Conservation (phyloP, 441 rosid species). For the Adansonia gregorii region DNA sequence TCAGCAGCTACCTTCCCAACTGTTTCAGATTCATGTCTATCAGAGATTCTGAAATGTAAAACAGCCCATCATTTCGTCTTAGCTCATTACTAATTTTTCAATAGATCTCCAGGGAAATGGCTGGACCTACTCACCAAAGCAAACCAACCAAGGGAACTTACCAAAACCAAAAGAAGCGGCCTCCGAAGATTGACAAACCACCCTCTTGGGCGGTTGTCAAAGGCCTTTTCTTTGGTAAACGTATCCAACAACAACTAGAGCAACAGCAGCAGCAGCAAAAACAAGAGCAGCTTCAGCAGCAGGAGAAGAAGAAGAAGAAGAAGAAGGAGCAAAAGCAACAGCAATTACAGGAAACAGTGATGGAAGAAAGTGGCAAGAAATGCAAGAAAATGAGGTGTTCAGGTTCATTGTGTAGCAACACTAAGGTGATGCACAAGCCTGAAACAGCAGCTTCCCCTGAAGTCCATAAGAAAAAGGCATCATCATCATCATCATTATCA, state of each 20-base stretch:
- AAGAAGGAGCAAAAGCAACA: constrained; percentile 25
- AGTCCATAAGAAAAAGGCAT: constrained; percentile 39
- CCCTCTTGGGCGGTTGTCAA: constrained; percentile 58
- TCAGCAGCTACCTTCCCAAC: constrained; percentile 21
- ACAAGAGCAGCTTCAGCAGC: neutral
- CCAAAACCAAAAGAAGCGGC: constrained; percentile 38
- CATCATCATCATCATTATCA: neutral
- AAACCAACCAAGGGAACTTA: constrained; percentile 42
- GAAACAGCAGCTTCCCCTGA: constrained; percentile 44
- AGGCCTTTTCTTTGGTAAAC: constrained; percentile 53
- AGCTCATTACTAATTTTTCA: neutral
- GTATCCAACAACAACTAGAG: constrained; percentile 20
- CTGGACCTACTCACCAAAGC: constrained; percentile 38
- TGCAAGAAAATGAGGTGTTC: constrained; percentile 75
- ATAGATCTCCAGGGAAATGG: constrained; percentile 37
- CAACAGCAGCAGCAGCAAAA: neutral
- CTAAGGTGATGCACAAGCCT: constrained; percentile 62
- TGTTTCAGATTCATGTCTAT: constrained; percentile 19
- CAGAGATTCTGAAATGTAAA: constrained; percentile 8
- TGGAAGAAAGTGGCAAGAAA: constrained; percentile 47
- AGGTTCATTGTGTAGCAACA: constrained; percentile 70
- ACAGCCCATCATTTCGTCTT: neutral
- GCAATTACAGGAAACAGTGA: constrained; percentile 15
- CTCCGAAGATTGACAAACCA: constrained; percentile 43
- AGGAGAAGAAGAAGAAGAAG: constrained; percentile 26